Evolutionary conservation across 768 basidiomycete genomes (phyloP).

Genomic region (Gymnopilus junonius): DNA sequence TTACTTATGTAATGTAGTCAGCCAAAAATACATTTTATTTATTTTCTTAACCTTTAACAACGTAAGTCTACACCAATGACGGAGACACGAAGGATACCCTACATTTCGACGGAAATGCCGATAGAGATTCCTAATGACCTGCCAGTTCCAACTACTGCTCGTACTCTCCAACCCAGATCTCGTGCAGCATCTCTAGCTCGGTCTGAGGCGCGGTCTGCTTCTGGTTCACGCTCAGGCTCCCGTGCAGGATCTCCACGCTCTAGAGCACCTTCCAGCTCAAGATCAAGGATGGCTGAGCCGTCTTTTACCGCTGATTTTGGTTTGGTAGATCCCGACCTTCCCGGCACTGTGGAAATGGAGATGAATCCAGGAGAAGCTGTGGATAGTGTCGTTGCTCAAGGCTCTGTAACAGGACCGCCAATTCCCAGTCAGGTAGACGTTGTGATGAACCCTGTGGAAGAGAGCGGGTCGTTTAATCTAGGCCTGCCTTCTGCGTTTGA

Average conservation of each 20-base stretch:
- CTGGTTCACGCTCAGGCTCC: slow-evolving; percentile 11
- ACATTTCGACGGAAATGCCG: not conserved
- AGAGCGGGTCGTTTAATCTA: not conserved
- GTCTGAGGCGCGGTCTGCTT: slow-evolving; percentile 16
- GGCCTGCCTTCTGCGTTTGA: not conserved
- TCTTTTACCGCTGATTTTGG: not conserved
- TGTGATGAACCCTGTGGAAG: not conserved
- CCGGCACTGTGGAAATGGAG: not conserved
- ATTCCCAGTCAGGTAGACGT: not conserved
- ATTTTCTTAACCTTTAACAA: not conserved
- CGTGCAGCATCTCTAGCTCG: slow-evolving; percentile 20
- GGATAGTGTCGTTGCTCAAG: not conserved
- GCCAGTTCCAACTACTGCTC: slow-evolving; percentile 28
- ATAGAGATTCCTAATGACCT: slow-evolving; percentile 19
- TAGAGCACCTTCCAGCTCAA: not conserved
- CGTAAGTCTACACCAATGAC: not conserved
- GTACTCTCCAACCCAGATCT: slow-evolving; percentile 26
- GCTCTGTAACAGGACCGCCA: not conserved
- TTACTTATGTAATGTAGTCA: no score
- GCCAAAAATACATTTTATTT: no score
- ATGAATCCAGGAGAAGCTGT: not conserved
- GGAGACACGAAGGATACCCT: not conserved
- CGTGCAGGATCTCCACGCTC: slow-evolving; percentile 10
- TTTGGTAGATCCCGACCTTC: not conserved
- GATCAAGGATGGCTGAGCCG: not conserved